Percentiles rank a stretch among this genome's conserved stretches.
phyloP scores from a whole-genome alignment of 352 stramenopile species.

The Phytophthora hybrid region DNA sequence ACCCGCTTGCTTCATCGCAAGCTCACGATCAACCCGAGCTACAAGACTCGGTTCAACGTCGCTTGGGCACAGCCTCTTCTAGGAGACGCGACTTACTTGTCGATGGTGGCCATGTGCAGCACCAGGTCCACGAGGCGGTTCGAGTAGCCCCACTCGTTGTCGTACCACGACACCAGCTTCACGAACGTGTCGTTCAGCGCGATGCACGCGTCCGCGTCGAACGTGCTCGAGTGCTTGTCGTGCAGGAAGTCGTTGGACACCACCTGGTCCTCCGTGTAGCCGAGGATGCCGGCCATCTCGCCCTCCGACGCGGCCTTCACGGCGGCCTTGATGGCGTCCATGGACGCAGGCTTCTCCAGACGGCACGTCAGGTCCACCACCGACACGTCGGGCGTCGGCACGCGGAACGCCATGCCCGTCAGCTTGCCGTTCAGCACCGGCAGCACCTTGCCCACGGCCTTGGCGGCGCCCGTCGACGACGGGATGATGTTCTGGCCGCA shows the following conservation, averaged over 20 bases:
- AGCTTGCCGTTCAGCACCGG: conserved; percentile 92
- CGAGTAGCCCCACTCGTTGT: conserved; percentile 99
- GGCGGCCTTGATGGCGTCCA: conserved; percentile 97
- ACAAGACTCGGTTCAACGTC: background rate
- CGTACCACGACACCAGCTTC: conserved; percentile 99
- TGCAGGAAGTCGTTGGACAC: too few species aligned
- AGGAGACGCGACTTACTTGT: background rate
- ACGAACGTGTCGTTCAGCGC: conserved; percentile 97
- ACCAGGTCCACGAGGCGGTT: conserved; percentile 97
- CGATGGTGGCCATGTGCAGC: conserved; percentile 70
- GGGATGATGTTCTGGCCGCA: too few species aligned
- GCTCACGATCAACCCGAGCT: conserved; percentile 9
- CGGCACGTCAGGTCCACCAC: conserved; percentile 91
- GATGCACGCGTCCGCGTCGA: conserved; percentile 42
- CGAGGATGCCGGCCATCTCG: conserved; percentile 96
- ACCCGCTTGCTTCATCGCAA: conserved; percentile 25
- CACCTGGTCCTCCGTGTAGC: too few species aligned
- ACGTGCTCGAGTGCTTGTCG: conserved; percentile 34
- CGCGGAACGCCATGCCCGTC: conserved; percentile 93
- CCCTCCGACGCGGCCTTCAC: conserved; percentile 95
- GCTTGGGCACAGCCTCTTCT: background rate
- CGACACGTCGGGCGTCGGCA: conserved; percentile 90
- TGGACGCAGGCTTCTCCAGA: conserved; percentile 91
- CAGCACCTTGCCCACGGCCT: conserved; percentile 62
- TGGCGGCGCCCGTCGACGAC: too few species aligned